Conservation (phyloP, 345 rosid species). For the Euphorbia peplus region DNA sequence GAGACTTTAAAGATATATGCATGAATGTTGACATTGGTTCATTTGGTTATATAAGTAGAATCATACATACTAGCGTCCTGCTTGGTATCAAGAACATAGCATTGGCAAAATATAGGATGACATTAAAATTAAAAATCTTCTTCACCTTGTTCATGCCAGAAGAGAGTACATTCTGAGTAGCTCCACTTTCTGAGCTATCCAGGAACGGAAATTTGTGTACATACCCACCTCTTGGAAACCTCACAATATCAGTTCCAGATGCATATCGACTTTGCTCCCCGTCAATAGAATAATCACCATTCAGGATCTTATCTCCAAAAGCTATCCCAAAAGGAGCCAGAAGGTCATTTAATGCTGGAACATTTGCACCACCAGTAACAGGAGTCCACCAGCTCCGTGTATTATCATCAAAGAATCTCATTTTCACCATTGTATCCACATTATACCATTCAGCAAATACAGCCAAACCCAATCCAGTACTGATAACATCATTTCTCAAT, state of each 20-base stretch:
- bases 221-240: constrained; percentile 88
- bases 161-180: constrained; percentile 69
- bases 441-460: constrained; percentile 99
- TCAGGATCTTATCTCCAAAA: constrained; percentile 91
- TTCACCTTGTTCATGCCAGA: constrained; percentile 59
- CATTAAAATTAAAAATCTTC: not conserved
- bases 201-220: constrained; percentile 81
- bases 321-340: constrained; percentile 97
- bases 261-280: constrained; percentile 99
- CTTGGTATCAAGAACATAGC: not conserved
- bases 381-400: constrained; percentile 99
- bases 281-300: constrained; percentile 84
- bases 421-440: constrained; percentile 94
- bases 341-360: constrained; percentile 90
- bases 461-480: constrained; percentile 76
- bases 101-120: not conserved
- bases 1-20: too few relatives aligned
- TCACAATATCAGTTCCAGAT: constrained; percentile 88
- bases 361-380: constrained; percentile 94
- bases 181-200: constrained; percentile 98
- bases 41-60: too few relatives aligned
- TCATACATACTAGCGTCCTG: not conserved
- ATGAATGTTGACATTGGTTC: too few relatives aligned
- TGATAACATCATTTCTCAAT: constrained; percentile 71
- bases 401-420: constrained; percentile 98